Conservation (phyloP, 768 basidiomycete genomes). For the Rhodosporidiobolus sp. region DNA sequence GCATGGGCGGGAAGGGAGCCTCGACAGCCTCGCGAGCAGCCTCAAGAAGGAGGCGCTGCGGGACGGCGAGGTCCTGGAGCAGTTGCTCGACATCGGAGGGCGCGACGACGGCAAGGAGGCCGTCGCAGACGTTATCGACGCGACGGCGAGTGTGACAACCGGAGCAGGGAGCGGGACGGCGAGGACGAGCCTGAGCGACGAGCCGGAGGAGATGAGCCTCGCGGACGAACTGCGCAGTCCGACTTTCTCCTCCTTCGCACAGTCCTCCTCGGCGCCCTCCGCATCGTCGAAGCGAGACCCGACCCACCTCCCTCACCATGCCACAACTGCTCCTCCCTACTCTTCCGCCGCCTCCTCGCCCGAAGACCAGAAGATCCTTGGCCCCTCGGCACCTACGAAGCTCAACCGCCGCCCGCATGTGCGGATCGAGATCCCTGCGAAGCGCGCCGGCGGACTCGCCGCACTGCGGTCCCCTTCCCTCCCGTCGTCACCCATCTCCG, state of each 20-base stretch:
- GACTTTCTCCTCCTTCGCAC: background rate
- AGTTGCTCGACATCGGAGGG: conserved; percentile 30
- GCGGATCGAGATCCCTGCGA: conserved; percentile 22
- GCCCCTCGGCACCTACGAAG: conserved; percentile 1
- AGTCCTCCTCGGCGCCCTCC: background rate
- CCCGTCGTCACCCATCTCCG: conserved; percentile 3
- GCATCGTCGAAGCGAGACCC: background rate
- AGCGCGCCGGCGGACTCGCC: background rate
- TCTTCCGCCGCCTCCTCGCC: background rate
- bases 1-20: background rate
- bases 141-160: conserved; percentile 1
- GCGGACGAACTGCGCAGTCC: conserved; percentile 10
- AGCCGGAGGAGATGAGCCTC: conserved; percentile 29
- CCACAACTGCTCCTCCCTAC: conserved; percentile 3
- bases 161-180: too few relatives aligned
- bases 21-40: background rate
- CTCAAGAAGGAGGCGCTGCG: conserved; percentile 8
- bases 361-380: conserved; percentile 11
- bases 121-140: conserved; percentile 8
- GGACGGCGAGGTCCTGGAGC: conserved; percentile 16
- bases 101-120: conserved; percentile 9
- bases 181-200: background rate
- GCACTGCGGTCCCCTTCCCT: conserved; percentile 14
- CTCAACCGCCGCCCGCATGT: conserved; percentile 21
- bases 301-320: background rate